Evolutionary conservation across 2,329 filamentous ascomycete species (phyloP), one percentile per base, ranked within the genome.

Genomic region (Trichoderma hamatum): DNA sequence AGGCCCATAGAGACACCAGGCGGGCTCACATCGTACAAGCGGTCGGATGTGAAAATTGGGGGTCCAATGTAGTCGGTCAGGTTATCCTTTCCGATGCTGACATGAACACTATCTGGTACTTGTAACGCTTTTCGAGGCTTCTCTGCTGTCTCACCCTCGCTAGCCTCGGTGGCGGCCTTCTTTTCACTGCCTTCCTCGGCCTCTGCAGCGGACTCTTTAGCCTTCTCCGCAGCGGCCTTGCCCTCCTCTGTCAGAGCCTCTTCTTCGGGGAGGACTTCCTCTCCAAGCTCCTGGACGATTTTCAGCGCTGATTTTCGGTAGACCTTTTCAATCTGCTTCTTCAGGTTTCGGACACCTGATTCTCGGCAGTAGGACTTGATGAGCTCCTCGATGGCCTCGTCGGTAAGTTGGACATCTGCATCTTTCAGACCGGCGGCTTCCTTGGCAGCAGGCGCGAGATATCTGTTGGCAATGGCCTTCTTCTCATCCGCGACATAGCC

Each of bases 271-370:
- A 97, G 81, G 1, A 86, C 92, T 6, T 93, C 90, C 76, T 97
- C 94, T 61, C 95, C 95, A 16, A 98, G 86, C 72, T 98, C 94
- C 78, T 95, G 92, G 14, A 99, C 95, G 73, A 99, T 99, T 82
- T 97, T 98, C 71, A 99, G 85, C 0, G 96, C 96, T 16, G 95
- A 94, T 81, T 99, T 99, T 69, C 96, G 90, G 82, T 97, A 99
- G 3, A 99, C 93, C 84, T 99, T 99, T 80, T 99, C 96, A 71
- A 99, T 99, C 80, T 98, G 95, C 84, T 99, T 98, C 87, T 99
- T 99, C 71, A 99, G 83, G 77, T 99, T 99, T 73, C 96, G 91
- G 10, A 99, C 96, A 75, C 96, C 96, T 54, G 94, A 97, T 81
- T 99, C 96, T 54, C 96, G 92, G 82, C 94, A 97, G 83, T 99